Evolutionary conservation across 2,329 filamentous ascomycete species (phyloP).

Genomic region (Penicillium crustosum): DNA sequence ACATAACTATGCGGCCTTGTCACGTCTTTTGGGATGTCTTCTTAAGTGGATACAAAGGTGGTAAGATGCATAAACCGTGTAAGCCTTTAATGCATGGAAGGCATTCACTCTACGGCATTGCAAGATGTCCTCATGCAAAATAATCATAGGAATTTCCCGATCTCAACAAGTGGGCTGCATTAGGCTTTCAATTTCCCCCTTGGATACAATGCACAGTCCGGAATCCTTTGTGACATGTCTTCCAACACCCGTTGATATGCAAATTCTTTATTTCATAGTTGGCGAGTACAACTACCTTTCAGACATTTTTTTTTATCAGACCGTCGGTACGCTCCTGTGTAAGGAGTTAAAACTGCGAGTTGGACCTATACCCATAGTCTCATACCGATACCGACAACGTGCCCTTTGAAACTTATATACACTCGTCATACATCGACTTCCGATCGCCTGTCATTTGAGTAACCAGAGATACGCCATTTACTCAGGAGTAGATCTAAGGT

Average conservation of each 20-base stretch:
- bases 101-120: background rate
- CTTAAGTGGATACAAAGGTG: no score
- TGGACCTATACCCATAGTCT: background rate
- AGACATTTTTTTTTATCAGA: background rate
- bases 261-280: background rate
- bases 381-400: background rate
- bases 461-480: background rate
- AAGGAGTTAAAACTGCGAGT: background rate
- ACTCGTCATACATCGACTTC: background rate
- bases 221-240: background rate
- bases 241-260: background rate
- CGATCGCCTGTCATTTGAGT: background rate
- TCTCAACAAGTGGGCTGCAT: background rate
- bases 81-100: background rate
- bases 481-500: background rate
- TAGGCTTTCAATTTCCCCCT: background rate
- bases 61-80: no score
- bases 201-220: background rate
- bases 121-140: background rate
- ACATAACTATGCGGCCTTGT: no score
- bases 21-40: no score
- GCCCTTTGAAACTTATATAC: background rate
- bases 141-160: no score
- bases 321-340: background rate
- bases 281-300: background rate